These are phyloP conservation scores for Acanthamoeba lenticulata DNA, from an alignment of 208 protist species.

Conservation along the genomic window DNA sequence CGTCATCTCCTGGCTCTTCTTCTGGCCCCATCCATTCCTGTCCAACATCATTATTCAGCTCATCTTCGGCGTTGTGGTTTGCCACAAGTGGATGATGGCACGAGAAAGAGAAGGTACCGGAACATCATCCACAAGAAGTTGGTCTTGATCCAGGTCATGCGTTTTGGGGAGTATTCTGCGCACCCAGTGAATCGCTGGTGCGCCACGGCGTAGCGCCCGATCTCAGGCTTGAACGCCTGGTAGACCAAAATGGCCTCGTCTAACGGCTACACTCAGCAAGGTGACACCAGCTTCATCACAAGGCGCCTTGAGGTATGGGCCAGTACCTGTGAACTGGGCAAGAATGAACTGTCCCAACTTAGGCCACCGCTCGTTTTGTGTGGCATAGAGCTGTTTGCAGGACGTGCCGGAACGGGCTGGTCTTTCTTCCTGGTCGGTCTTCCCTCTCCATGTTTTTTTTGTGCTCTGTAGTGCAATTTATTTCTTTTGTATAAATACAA, in stretches of 20 bases:
- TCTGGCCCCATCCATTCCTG: conserved; percentile 69
- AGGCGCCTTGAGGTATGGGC: not conserved
- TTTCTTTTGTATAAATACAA: not conserved
- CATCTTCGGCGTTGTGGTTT: not conserved
- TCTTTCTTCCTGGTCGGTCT: not conserved
- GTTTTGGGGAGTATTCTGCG: conserved; percentile 65
- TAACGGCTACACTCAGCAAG: not conserved
- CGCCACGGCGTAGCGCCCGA: conserved; percentile 78
- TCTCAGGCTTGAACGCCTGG: conserved; percentile 82
- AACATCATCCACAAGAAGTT: conserved; percentile 86
- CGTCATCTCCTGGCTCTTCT: conserved; percentile 78
- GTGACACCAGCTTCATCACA: not conserved
- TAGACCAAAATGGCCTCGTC: conserved; percentile 83
- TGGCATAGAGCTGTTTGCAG: conserved; percentile 38
- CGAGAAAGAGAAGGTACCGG: not conserved
- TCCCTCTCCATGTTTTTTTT: no score
- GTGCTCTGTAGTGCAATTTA: not conserved
- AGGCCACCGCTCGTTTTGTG: conserved; percentile 58
- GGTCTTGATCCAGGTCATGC: conserved; percentile 86
- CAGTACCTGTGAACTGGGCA: conserved; percentile 70
- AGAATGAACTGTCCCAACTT: conserved; percentile 65
- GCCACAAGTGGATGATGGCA: not conserved
- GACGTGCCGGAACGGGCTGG: not conserved
- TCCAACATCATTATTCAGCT: not conserved
- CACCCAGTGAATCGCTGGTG: conserved; percentile 78